A percentile compares a stretch with the other conserved stretches of the same genome.
These are phyloP conservation scores for Fusarium bactridioides DNA, from an alignment of 2,329 filamentous ascomycete species.

Conservation along the genomic window DNA sequence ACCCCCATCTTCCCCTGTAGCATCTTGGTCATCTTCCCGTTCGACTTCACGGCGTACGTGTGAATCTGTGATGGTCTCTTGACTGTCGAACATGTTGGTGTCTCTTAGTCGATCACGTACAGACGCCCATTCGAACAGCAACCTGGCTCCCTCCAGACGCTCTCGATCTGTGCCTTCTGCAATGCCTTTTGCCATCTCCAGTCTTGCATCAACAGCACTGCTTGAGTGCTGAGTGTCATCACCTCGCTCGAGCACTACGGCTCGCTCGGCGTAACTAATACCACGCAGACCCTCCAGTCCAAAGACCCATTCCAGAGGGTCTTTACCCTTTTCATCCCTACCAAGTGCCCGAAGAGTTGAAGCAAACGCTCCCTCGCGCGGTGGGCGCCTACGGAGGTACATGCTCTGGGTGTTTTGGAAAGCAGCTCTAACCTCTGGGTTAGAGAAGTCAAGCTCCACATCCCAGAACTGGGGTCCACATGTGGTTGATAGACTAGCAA, in stretches of 20 bases:
- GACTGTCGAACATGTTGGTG: constrained; percentile 44
- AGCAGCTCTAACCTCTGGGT: constrained; percentile 66
- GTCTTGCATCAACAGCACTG: constrained; percentile 72
- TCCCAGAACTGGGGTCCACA: constrained; percentile 79
- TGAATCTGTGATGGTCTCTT: constrained; percentile 45
- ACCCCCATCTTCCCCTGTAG: constrained; percentile 41
- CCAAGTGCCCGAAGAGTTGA: constrained; percentile 79
- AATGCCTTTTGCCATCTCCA: constrained; percentile 67
- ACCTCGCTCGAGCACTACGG: constrained; percentile 64
- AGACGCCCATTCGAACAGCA: constrained; percentile 66
- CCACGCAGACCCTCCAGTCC: constrained; percentile 61
- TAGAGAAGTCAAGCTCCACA: constrained; percentile 77
- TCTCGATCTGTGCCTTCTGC: constrained; percentile 51
- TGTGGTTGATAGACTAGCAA: constrained; percentile 67
- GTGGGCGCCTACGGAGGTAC: constrained; percentile 74
- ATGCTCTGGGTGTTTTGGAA: constrained; percentile 75
- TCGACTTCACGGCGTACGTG: constrained; percentile 26
- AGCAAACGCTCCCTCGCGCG: constrained; percentile 73
- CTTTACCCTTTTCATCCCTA: constrained; percentile 42
- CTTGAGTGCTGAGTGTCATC: constrained; percentile 57
- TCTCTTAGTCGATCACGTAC: constrained; percentile 50
- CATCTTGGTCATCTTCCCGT: constrained; percentile 31
- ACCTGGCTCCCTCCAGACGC: constrained; percentile 56
- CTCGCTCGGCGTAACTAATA: constrained; percentile 72
- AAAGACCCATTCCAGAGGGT: constrained; percentile 79